Conservation (phyloP, 2,329 filamentous ascomycete species). For the Sarocladium oryzae region DNA sequence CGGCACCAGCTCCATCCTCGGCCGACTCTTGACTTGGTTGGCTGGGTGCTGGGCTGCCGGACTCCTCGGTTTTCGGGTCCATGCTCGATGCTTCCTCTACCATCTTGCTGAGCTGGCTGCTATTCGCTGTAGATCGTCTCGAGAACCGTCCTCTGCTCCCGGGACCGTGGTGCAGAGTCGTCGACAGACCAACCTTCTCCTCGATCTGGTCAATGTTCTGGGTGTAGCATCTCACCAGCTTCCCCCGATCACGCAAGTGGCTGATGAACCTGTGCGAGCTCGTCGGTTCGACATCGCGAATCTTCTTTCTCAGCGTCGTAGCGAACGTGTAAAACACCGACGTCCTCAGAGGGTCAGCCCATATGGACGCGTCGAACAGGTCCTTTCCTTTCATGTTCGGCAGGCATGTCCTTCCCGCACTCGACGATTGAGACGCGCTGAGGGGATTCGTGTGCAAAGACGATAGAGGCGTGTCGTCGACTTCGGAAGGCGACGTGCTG, state of each 20-base stretch:
- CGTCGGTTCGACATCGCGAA: constrained; percentile 57
- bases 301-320: constrained; percentile 58
- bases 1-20: constrained; percentile 9
- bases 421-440: constrained; percentile 32
- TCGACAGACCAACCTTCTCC: constrained; percentile 61
- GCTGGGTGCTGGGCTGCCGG: constrained; percentile 14
- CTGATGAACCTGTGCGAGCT: constrained; percentile 63
- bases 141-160: constrained; percentile 57
- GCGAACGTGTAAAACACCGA: constrained; percentile 69
- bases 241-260: constrained; percentile 58
- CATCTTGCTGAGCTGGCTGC: constrained; percentile 29
- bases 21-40: background rate
- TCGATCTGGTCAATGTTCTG: constrained; percentile 73
- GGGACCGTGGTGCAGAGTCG: constrained; percentile 53
- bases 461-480: constrained; percentile 11
- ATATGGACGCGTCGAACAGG: constrained; percentile 64
- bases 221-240: constrained; percentile 65
- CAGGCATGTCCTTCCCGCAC: constrained; percentile 28
- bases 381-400: constrained; percentile 65
- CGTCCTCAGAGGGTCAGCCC: constrained; percentile 60
- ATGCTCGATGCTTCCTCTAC: constrained; percentile 23
- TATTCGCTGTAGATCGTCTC: constrained; percentile 34
- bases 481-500: constrained; percentile 18
- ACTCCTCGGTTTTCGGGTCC: background rate
- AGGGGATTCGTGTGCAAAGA: constrained; percentile 29